These are phyloP conservation scores for Fusarium domesticum DNA, from an alignment of 2,329 filamentous ascomycete genomes.

Conservation along the genomic window DNA sequence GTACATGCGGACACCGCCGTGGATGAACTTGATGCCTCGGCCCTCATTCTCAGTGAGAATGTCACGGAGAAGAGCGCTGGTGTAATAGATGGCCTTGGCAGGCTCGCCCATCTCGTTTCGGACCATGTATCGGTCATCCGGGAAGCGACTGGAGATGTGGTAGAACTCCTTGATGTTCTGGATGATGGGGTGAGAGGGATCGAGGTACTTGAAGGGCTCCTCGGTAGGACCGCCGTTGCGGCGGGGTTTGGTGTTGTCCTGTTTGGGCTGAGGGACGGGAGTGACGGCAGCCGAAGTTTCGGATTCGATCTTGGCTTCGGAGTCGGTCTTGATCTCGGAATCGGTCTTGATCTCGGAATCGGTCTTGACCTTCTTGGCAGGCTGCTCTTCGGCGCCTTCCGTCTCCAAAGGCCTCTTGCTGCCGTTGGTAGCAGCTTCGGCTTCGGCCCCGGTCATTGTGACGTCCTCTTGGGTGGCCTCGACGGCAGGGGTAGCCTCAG, in stretches of 20 bases:
- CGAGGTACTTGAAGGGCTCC: constrained; percentile 92
- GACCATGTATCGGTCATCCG: constrained; percentile 89
- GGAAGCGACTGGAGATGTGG: constrained; percentile 78
- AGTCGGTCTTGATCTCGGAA: too few relatives aligned
- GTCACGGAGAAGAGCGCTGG: constrained; percentile 75
- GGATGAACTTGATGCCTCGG: constrained; percentile 89
- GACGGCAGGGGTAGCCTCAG: constrained; percentile 11
- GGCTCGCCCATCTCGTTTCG: constrained; percentile 86
- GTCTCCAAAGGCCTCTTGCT: constrained; percentile 37
- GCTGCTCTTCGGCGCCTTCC: constrained; percentile 38
- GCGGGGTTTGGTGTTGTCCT: constrained; percentile 35
- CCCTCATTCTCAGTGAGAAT: constrained; percentile 87
- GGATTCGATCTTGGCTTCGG: constrained; percentile 10
- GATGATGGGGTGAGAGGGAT: constrained; percentile 71
- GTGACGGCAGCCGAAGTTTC: constrained; percentile 19
- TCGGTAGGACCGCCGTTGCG: constrained; percentile 59
- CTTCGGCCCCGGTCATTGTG: constrained; percentile 33
- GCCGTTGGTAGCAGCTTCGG: constrained; percentile 36
- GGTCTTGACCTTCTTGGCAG: constrained; percentile 50
- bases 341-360: too few relatives aligned
- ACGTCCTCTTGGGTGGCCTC: constrained; percentile 19
- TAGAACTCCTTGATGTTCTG: constrained; percentile 80
- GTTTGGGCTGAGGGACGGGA: constrained; percentile 25
- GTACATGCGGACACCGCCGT: constrained; percentile 98
- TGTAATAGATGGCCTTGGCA: constrained; percentile 96